Evolutionary conservation across 148 eudicot genomes (phyloP).

Genomic region (Tetragonia tetragonoides): DNA sequence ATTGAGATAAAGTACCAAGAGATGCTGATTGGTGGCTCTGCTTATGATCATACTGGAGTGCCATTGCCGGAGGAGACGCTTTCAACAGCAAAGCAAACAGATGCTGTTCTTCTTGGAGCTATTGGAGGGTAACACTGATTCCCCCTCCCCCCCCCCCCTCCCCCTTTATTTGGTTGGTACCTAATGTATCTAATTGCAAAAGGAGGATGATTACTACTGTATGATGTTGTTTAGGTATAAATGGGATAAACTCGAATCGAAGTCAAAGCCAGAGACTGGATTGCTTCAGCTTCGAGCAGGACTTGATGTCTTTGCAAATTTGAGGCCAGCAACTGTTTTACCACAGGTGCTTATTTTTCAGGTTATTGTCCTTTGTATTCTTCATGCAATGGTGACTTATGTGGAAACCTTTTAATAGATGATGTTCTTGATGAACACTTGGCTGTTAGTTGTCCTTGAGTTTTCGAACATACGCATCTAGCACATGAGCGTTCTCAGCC

Average conservation of each 20-base stretch:
- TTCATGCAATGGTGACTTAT: background rate
- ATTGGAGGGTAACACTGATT: constrained; percentile 69
- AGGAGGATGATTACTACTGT: no score
- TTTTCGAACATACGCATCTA: background rate
- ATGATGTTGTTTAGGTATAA: constrained; percentile 52
- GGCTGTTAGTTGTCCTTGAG: background rate
- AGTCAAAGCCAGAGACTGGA: constrained; percentile 93
- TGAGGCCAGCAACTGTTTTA: constrained; percentile 90
- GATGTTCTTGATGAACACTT: background rate
- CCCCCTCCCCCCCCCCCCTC: no score
- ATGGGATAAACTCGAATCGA: constrained; percentile 89
- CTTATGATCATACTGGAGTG: constrained; percentile 82
- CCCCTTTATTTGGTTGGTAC: no score
- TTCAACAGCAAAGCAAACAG: constrained; percentile 64
- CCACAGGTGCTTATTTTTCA: constrained; percentile 54
- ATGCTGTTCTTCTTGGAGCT: constrained; percentile 96
- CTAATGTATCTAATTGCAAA: no score
- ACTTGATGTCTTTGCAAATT: constrained; percentile 91
- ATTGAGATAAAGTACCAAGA: constrained; percentile 69
- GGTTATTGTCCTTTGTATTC: background rate
- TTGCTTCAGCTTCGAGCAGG: constrained; percentile 94
- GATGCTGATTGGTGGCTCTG: constrained; percentile 88
- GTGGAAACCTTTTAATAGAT: background rate
- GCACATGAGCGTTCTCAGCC: background rate
- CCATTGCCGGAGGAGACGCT: constrained; percentile 96